Evolutionary conservation across 2,329 filamentous ascomycete genomes (phyloP), one percentile per base, ranked within the genome.

Genomic region (Gaeumannomyces sp.): DNA sequence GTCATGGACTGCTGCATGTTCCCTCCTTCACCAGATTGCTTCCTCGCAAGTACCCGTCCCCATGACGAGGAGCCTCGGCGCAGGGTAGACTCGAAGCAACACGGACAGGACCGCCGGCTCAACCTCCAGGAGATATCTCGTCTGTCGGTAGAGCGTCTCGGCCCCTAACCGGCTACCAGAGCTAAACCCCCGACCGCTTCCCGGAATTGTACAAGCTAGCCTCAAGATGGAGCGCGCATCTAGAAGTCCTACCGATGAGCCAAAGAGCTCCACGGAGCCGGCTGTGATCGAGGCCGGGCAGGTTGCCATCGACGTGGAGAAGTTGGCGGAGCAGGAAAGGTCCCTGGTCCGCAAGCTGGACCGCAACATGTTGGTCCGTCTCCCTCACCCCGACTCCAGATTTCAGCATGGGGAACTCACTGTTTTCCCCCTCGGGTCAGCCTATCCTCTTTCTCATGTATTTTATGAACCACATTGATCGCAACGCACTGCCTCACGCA

Each of bases 401-500:
- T n/a, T 7, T n/a, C 4, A 16, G 16, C 45, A 16, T 13, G 11
- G 45, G 45, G 6, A 50, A n/a, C 45, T n/a, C 10, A 8, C 45
- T n/a, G 14, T 19, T 22, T 22, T 50, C 19, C 38, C 38, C 19
- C 3, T 19, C 19, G 38, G 19, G 8, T 28, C 16, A 62, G 61
- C 61, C 61, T 5, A 62, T 57, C 10, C 29, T 62, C 19, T 62
- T 45, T 27, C 38, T 87, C 64, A 85, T 87, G 80, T 88, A 87
- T 68, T 84, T 88, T 67, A 75, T 88, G 74, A 88, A 88, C 69
- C 88, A 86, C 72, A 73, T 88, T 60, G 83, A 74, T 38, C 69
- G 72, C 1, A 74, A 73, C 29, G 72, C 71, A 13, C 65, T 74
- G 8, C 71, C 73, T 1, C 69, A 73, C 19, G 80, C 78, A 2